phyloP scores from a whole-genome alignment of 192 early-diverging fungal species.

The Phlyctochytrium bullatum region DNA sequence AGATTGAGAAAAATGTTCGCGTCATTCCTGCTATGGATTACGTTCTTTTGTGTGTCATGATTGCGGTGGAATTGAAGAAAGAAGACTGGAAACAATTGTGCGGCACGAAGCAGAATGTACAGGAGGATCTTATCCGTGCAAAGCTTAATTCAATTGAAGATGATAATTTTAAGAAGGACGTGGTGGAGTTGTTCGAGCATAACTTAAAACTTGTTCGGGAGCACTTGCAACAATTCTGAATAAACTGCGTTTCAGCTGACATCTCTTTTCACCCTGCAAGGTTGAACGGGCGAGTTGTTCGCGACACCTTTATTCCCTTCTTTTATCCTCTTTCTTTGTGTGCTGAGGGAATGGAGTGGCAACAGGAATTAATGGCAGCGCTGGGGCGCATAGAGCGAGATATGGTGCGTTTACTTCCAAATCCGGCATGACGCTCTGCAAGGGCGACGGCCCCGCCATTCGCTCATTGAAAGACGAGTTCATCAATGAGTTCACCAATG shows the following conservation, averaged over 20 bases:
- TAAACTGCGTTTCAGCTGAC: too few relatives aligned
- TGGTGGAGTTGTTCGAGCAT: too few relatives aligned
- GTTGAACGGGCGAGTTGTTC: too few relatives aligned
- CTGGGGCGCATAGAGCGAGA: constrained; percentile 1
- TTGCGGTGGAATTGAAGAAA: neutral
- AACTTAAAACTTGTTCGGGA: too few relatives aligned
- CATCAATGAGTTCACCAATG: neutral
- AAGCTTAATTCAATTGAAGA: neutral
- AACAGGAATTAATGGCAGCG: neutral
- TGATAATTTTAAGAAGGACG: neutral
- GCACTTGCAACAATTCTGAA: too few relatives aligned
- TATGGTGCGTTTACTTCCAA: neutral
- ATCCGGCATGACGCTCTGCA: neutral
- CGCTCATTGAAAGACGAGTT: neutral
- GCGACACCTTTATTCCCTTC: too few relatives aligned
- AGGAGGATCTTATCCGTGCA: neutral
- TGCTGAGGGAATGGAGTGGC: neutral
- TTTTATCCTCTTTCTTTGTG: neutral
- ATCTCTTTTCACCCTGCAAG: too few relatives aligned
- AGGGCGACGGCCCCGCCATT: neutral
- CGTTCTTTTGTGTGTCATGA: neutral
- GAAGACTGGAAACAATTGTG: neutral
- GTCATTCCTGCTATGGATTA: constrained; percentile 5
- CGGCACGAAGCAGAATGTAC: neutral
- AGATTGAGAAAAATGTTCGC: neutral